A percentile compares a stretch with the other conserved stretches of the same genome.
These are phyloP conservation scores for Celoporthe dispersa DNA, from an alignment of 2,329 filamentous ascomycete genomes.

Conservation along the genomic window DNA sequence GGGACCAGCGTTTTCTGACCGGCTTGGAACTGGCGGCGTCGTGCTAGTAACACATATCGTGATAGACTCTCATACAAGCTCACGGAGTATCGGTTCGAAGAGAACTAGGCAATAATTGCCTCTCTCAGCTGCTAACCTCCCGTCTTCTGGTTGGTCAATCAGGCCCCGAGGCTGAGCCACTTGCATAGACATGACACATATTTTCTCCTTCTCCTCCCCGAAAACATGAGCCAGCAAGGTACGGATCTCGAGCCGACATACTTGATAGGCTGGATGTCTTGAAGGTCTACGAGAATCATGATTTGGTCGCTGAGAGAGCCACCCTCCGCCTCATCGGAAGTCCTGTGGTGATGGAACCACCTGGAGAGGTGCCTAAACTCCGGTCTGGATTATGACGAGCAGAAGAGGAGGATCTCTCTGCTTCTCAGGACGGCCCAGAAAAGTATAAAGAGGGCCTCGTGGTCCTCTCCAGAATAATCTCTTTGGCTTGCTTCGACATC, in stretches of 20 bases:
- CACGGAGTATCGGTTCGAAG: neutral
- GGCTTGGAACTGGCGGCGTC: neutral
- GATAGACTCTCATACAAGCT: neutral
- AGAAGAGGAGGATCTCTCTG: neutral
- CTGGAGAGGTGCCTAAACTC: neutral
- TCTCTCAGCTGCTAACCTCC: neutral
- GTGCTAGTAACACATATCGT: neutral
- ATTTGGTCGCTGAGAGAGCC: neutral
- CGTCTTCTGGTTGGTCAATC: neutral
- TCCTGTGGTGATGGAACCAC: neutral
- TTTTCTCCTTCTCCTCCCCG: neutral
- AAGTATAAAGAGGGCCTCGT: neutral
- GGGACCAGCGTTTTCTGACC: neutral
- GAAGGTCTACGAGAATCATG: neutral
- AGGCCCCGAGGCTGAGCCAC: neutral
- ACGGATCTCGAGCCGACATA: conserved; percentile 4
- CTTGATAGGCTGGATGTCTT: neutral
- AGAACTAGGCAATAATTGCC: neutral
- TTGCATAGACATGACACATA: neutral
- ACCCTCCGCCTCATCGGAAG: neutral
- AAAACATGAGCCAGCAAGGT: neutral
- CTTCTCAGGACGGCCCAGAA: neutral
- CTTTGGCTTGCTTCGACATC: neutral
- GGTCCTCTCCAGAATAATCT: neutral
- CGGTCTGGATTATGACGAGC: neutral